Conservation (phyloP, 225 moss, liverwort and hornwort genomes). For the Sphagnum contortum region DNA sequence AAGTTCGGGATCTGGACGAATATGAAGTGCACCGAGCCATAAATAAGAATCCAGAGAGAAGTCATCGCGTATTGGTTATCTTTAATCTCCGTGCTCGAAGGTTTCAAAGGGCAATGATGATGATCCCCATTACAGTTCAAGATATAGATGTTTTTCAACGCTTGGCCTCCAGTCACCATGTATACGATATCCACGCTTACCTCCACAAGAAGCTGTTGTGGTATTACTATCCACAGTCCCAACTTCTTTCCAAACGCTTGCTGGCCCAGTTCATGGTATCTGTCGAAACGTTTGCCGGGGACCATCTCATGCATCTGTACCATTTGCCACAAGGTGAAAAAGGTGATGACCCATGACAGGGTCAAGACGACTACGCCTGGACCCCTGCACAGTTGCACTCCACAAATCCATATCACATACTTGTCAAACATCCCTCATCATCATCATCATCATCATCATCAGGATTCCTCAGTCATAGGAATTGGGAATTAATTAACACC, state of each 20-base stretch:
- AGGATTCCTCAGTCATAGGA: not conserved
- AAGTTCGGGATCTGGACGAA: conserved; percentile 1
- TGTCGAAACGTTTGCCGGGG: not conserved
- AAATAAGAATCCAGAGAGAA: conserved; percentile 6
- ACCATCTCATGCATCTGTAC: conserved; percentile 9
- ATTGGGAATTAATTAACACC: not conserved
- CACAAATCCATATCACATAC: too few species aligned
- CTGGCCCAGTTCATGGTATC: conserved; percentile 8
- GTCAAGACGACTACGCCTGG: conserved; percentile 1
- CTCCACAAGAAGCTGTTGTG: conserved; percentile 7
- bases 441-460: not conserved
- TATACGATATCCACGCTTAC: conserved; percentile 5
- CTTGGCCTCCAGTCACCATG: conserved; percentile 7
- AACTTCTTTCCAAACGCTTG: conserved; percentile 2
- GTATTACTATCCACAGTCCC: conserved; percentile 1
- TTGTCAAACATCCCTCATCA: not conserved
- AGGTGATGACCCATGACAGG: conserved; percentile 3
- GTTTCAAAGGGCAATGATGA: not conserved
- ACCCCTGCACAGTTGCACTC: conserved; percentile 4
- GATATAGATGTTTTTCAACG: conserved; percentile 1
- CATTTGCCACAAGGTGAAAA: conserved; percentile 10
- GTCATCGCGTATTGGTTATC: not conserved
- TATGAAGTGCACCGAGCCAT: not conserved
- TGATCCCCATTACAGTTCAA: not conserved
- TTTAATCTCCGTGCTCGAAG: not conserved